phyloP scores from a whole-genome alignment of 164 flowering plant species.

The Liquidambar formosana region DNA sequence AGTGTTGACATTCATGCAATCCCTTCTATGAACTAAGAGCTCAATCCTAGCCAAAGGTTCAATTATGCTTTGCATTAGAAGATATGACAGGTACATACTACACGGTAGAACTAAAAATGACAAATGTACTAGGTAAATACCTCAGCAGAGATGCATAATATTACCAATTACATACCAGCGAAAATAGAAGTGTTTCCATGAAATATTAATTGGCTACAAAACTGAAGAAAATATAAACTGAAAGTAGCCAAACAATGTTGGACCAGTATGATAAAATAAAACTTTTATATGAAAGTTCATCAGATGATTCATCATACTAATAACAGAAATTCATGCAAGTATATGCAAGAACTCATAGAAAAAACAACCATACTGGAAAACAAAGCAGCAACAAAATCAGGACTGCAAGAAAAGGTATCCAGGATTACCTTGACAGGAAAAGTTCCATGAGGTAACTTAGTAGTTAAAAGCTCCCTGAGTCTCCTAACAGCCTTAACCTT shows the following conservation, averaged over 20 bases:
- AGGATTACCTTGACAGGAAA: slow-evolving; percentile 92
- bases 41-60: background rate
- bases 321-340: background rate
- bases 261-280: background rate
- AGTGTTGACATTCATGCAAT: background rate
- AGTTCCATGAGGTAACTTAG: slow-evolving; percentile 86
- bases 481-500: slow-evolving; percentile 97
- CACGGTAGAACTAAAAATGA: background rate
- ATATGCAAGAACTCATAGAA: background rate
- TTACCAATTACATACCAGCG: background rate
- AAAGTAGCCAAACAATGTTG: background rate
- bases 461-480: slow-evolving; percentile 92
- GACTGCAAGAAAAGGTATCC: slow-evolving; percentile 5
- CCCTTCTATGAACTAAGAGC: background rate
- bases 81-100: background rate
- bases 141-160: background rate
- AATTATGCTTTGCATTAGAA: background rate
- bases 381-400: background rate
- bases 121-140: background rate
- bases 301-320: background rate
- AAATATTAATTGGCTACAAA: background rate
- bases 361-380: background rate
- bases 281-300: background rate
- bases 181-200: background rate
- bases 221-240: background rate